Conservation (phyloP, 345 rosid species). For the Gossypium thurberi region DNA sequence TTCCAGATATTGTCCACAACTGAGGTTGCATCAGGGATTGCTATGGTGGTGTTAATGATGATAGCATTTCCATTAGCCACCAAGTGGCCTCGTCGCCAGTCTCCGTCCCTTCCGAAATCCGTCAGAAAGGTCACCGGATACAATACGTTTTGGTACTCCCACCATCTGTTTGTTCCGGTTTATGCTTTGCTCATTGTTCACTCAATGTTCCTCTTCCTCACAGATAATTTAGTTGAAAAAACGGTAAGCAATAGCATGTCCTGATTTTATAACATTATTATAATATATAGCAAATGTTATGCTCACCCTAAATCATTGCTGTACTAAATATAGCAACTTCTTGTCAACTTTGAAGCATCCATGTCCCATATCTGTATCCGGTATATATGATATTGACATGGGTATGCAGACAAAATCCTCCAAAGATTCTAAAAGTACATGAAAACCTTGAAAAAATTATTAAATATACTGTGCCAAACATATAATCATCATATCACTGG, state of each 20-base stretch:
- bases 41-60: conserved; percentile 49
- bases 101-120: conserved; percentile 34
- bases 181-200: conserved; percentile 48
- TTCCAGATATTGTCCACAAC: conserved; percentile 38
- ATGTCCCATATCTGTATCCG: background rate
- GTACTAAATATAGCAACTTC: no score
- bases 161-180: conserved; percentile 46
- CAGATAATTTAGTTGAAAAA: conserved; percentile 30
- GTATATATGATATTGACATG: background rate
- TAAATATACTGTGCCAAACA: no score
- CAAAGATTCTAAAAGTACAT: no score
- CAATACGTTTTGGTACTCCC: conserved; percentile 57
- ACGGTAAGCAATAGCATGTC: conserved; percentile 28
- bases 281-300: background rate
- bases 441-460: no score
- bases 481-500: no score
- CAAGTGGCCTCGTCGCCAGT: conserved; percentile 46
- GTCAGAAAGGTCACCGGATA: conserved; percentile 40
- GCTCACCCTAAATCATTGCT: no score
- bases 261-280: background rate
- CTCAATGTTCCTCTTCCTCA: conserved; percentile 55
- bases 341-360: background rate
- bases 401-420: no score
- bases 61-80: conserved; percentile 49
- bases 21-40: conserved; percentile 44